phyloP scores from a whole-genome alignment of 805 yeast genomes.

The Millerozyma miso region DNA sequence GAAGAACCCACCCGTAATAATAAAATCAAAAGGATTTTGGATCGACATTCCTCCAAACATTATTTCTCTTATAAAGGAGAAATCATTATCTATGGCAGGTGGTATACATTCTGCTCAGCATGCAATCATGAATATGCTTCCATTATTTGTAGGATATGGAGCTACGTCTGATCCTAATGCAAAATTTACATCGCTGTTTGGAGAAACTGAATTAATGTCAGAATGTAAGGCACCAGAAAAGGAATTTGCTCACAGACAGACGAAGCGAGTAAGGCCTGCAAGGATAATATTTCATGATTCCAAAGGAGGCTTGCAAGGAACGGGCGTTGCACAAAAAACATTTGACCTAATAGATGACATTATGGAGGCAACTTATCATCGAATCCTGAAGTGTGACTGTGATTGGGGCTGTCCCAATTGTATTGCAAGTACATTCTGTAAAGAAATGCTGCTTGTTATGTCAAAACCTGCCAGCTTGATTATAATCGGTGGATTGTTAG shows the following conservation, averaged over 20 bases:
- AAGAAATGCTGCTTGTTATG: slow-evolving; percentile 74
- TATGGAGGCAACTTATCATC: slow-evolving; percentile 52
- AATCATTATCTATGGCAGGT: slow-evolving; percentile 70
- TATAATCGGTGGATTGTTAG: slow-evolving; percentile 59
- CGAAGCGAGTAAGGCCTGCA: slow-evolving; percentile 77
- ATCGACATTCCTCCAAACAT: slow-evolving; percentile 74
- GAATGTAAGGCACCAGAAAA: slow-evolving; percentile 98
- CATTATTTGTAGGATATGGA: slow-evolving; percentile 67
- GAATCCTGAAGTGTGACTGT: slow-evolving; percentile 63
- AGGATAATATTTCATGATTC: slow-evolving; percentile 80
- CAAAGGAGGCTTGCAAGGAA: slow-evolving; percentile 74
- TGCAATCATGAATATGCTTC: slow-evolving; percentile 74
- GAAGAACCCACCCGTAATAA: slow-evolving; percentile 73
- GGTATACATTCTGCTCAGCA: slow-evolving; percentile 98
- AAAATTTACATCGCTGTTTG: slow-evolving; percentile 24
- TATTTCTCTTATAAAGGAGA: slow-evolving; percentile 51
- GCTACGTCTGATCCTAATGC: slow-evolving; percentile 43
- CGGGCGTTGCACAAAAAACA: slow-evolving; percentile 76
- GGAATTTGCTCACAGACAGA: slow-evolving; percentile 77
- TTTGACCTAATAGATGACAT: slow-evolving; percentile 74
- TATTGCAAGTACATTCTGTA: slow-evolving; percentile 78
- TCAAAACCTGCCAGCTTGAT: slow-evolving; percentile 83
- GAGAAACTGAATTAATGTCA: slow-evolving; percentile 64
- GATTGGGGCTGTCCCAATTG: slow-evolving; percentile 84
- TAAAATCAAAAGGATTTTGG: slow-evolving; percentile 83